Evolutionary conservation across 495 filamentous ascomycete species (phyloP).

Genomic region (Penicillium longicatenatum): DNA sequence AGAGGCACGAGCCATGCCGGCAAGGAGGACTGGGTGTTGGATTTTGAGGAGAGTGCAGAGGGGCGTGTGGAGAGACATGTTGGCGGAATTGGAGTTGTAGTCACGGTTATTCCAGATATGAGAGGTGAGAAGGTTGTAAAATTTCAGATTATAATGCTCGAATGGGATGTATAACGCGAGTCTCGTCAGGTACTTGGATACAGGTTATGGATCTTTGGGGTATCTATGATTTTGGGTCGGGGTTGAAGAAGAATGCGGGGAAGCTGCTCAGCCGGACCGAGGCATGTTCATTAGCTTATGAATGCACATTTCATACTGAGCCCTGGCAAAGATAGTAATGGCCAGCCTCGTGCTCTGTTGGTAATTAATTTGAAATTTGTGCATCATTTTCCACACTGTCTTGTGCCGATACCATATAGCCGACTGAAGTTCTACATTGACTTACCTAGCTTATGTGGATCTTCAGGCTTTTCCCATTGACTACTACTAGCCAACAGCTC

Average conservation of each 20-base stretch:
- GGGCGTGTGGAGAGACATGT: slow-evolving; percentile 67
- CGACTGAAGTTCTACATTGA: neutral
- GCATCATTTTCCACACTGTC: neutral
- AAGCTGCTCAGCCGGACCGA: slow-evolving; percentile 7
- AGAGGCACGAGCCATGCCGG: slow-evolving; percentile 85
- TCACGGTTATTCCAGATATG: neutral
- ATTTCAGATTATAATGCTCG: too few species aligned
- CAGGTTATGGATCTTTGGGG: neutral
- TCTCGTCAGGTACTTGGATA: neutral
- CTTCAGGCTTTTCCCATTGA: neutral
- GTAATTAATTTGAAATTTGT: neutral
- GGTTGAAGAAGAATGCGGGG: slow-evolving; percentile 6
- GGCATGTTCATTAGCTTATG: slow-evolving; percentile 1
- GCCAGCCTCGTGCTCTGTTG: neutral
- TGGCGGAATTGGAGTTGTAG: slow-evolving; percentile 9
- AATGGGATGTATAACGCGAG: too few species aligned
- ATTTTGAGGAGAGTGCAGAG: slow-evolving; percentile 74
- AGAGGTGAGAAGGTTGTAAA: neutral
- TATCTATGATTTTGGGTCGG: neutral
- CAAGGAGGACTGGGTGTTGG: slow-evolving; percentile 80
- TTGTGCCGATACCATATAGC: slow-evolving; percentile 1
- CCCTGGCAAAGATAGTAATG: neutral
- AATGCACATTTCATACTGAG: neutral
- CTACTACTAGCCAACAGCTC: neutral
- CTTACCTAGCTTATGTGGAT: neutral